Percentiles rank a stretch among this genome's conserved stretches.
phyloP scores from a whole-genome alignment of 306 rosid genomes.

The Arachis hypogaea region DNA sequence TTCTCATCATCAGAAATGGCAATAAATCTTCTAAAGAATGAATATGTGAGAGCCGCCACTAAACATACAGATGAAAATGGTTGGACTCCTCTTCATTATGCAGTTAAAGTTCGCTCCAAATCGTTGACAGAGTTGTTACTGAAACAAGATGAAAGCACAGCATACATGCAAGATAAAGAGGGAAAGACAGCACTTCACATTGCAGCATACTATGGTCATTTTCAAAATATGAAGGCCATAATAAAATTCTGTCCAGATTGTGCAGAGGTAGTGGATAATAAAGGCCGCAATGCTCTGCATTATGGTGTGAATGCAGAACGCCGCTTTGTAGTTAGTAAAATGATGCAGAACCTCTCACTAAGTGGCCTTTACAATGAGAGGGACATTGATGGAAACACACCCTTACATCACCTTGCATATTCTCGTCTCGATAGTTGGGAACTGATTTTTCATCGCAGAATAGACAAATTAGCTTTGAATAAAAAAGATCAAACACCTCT shows the following conservation, averaged over 20 bases:
- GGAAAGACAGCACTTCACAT: constrained; percentile 9
- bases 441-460: neutral
- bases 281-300: neutral
- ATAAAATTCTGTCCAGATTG: constrained; percentile 7
- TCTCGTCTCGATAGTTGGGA: fast-evolving
- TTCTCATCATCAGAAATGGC: neutral
- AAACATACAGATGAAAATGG: neutral
- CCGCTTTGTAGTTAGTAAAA: fast-evolving
- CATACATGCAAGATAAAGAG: neutral
- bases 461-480: neutral
- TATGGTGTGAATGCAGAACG: neutral
- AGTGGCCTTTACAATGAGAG: constrained; percentile 6
- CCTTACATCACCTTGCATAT: neutral
- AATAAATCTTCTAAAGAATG: neutral
- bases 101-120: neutral
- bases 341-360: neutral
- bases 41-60: neutral
- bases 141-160: neutral
- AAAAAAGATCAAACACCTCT: neutral
- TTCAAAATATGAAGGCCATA: neutral
- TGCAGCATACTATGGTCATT: neutral
- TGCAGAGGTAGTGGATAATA: neutral
- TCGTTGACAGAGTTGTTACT: neutral
- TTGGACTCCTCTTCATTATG: constrained; percentile 2
- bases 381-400: neutral